These are phyloP conservation scores for Podospora australis DNA, from an alignment of 495 filamentous ascomycete species.

Conservation along the genomic window DNA sequence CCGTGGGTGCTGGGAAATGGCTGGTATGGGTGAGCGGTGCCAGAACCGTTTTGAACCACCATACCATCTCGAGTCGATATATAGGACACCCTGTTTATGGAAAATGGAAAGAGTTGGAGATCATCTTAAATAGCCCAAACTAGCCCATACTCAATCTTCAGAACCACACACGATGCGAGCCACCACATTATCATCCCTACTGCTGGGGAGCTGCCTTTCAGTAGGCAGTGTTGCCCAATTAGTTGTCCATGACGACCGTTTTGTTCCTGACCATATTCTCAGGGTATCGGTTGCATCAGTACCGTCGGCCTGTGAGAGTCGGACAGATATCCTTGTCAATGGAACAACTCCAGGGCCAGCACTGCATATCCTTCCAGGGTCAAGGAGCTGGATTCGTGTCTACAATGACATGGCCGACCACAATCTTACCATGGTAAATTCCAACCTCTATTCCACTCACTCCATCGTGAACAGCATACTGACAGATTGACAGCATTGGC, in stretches of 20 bases:
- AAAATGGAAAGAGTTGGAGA: no score
- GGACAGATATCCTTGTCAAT: constrained; percentile 45
- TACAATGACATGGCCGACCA: constrained; percentile 50
- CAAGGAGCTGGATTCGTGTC: constrained; percentile 51
- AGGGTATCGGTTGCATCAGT: constrained; percentile 35
- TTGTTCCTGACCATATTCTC: constrained; percentile 47
- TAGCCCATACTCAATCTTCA: no score
- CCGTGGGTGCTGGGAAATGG: no score
- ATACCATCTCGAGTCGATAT: no score
- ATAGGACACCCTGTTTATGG: no score
- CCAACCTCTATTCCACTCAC: not conserved
- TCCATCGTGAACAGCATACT: not conserved
- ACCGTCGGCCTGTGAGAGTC: constrained; percentile 37
- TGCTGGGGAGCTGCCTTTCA: constrained; percentile 5
- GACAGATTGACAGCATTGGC: constrained; percentile 46
- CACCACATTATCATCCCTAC: not conserved
- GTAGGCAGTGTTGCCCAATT: not conserved
- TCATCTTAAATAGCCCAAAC: no score
- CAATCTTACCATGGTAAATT: constrained; percentile 52
- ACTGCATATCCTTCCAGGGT: constrained; percentile 40
- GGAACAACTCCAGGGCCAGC: constrained; percentile 48
- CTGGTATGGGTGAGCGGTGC: no score
- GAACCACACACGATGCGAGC: constrained; percentile 5
- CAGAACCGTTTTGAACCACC: no score
- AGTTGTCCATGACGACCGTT: constrained; percentile 32